These are phyloP conservation scores for Quillaja saponaria DNA, from an alignment of 306 rosid genomes.

Conservation along the genomic window DNA sequence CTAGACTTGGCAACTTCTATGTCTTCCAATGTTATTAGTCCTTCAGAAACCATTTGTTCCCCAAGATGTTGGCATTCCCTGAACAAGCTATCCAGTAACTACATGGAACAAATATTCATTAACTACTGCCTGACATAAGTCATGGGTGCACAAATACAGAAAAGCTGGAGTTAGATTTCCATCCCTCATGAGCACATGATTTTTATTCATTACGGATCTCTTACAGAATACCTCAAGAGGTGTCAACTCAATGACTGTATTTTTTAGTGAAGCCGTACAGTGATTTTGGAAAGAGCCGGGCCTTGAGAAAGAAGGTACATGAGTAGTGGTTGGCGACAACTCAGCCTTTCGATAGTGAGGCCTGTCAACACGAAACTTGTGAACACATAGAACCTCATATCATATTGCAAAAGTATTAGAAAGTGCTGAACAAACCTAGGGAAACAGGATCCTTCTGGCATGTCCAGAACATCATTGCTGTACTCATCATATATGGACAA, in stretches of 20 bases:
- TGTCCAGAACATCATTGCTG: conserved; percentile 87
- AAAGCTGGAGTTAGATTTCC: neutral
- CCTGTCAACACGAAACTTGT: conserved; percentile 42
- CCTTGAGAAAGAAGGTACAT: conserved; percentile 49
- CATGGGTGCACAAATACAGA: neutral
- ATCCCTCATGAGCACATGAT: neutral
- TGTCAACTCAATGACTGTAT: conserved; percentile 60
- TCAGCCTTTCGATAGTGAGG: conserved; percentile 56
- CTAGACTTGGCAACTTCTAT: conserved; percentile 70
- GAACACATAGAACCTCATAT: conserved; percentile 14
- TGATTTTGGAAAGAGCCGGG: conserved; percentile 49
- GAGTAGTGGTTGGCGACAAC: conserved; percentile 28
- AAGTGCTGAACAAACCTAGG: conserved; percentile 71
- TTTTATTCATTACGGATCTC: neutral
- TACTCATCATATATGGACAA: conserved; percentile 88
- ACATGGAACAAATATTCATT: conserved; percentile 34
- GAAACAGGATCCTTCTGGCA: conserved; percentile 93
- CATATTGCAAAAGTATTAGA: conserved; percentile 9
- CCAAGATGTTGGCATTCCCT: conserved; percentile 55
- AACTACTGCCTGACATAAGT: conserved; percentile 20
- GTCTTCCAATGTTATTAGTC: conserved; percentile 63
- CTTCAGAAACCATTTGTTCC: conserved; percentile 73
- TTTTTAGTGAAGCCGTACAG: conserved; percentile 54
- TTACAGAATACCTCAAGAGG: conserved; percentile 70
- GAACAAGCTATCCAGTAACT: conserved; percentile 75